Base-by-base conservation (phyloP, 371 early-diverging fungal genomes). In the Circinella minor region DNA sequence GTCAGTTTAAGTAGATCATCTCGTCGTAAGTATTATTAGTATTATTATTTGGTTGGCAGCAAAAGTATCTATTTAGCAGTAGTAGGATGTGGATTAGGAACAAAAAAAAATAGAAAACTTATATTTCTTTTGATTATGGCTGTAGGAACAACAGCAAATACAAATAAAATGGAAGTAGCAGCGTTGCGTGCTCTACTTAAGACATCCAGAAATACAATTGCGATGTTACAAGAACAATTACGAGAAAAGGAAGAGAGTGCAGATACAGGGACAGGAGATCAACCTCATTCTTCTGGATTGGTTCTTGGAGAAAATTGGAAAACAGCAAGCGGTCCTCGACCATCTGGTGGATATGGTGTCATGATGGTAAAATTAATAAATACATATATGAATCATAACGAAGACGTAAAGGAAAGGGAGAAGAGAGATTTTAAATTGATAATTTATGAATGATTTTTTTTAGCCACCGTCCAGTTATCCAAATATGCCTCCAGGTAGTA, bases 271-370 rank as follows among this genome's bases (percentile, higher is more conserved):
- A n/a, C 57, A 17, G 57, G 34, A 4, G 68, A 46, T 20, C 61
- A 60, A 5, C 71, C 61, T 36, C 36, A 38, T 15, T 36, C 68
- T 11, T 39, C 71, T 36, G 66, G 74, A 4, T 63, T 83, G 36
- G 72, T 81, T 20, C 73, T 83, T 27, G 80, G 80, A 5, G 68
- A 73, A 9, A 65, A 77, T 34, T 83, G 83, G 83, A 83, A 83
- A 46, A 65, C 43, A 61, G 36, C 27, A 61, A 49, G 14, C 4
- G 51, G 51, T 17, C 5, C 51, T 51, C 51, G 51, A 51, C 7
- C 51, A 11, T 9, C 47, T 3, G 11, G 11, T 51, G 51, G 51
- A 51, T 49, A 54, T 59, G 68, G 39, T 51, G 39, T 49, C 46
- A 59, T 47, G 48, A 11, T 34, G 18, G 34, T 34, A 54, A 36